Evolutionary conservation across 2,329 filamentous ascomycete species (phyloP), one percentile per base, ranked within the genome.

Genomic region (Xylaria sp.): DNA sequence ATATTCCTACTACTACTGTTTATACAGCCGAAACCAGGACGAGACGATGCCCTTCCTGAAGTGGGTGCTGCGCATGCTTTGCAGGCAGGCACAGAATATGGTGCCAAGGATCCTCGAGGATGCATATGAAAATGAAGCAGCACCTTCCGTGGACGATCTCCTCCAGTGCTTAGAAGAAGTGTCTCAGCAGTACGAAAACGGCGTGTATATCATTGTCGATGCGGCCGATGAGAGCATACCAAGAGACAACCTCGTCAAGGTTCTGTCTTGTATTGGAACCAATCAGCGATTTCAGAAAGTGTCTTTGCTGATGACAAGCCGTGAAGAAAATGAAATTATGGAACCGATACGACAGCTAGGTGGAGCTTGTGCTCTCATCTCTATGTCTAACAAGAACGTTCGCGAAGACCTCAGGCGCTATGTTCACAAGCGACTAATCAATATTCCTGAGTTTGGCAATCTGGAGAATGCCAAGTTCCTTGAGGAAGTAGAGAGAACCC

Each of bases 1-100:
- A 0, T 69, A 43, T 56, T 64, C 67, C n/a, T 76, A 73, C 51
- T 77, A 75, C 35, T 76, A 77, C 46, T 76, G 73, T 45, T 67
- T 70, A 21, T 64, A 72, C 35, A 67, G 69, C 21, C 68, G 71
- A 15, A 49, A 64, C 7, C 69, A 69, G 8, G 74, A 76, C 21
- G 74, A 76, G 52, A 67, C 73, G 1, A 19, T 58, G 0, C 63
- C 71, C 1, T 67, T 76, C 4, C 67, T 76, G 3, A 67, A 68
- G 23, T 73, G 68, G 65, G 49, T 71, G 3, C 17, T 75, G 12
- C 54, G 50, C 12, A 67, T 72, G 25, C 60, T 76, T 17, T 71
- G 72, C 49, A 61, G 64, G 33, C 64, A 70, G 19, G 55, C 65
- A 3, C 61, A 40, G 0, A 59, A 47, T 14, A 64, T 65, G 19